Conservation (phyloP, 163 green algal genomes). For the Smithsoniella earleae region DNA sequence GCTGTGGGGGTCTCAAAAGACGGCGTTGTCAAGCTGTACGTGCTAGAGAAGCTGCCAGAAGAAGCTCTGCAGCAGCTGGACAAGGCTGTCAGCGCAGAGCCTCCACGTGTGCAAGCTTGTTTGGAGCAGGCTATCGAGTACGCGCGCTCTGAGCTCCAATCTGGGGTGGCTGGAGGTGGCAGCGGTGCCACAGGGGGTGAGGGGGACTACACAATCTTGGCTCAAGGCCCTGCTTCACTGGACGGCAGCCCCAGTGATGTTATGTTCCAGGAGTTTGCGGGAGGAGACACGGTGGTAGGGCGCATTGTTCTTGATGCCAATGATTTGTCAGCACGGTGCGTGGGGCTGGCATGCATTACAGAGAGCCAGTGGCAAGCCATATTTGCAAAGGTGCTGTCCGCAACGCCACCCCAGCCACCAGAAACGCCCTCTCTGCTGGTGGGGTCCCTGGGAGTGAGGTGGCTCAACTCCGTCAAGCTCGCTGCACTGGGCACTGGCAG, state of each 20-base stretch:
- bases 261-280: background rate
- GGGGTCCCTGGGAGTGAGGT: background rate
- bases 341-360: background rate
- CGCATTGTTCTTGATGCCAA: conserved; percentile 17
- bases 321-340: conserved; percentile 9
- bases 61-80: conserved; percentile 24
- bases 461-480: background rate
- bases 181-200: too few relatives aligned
- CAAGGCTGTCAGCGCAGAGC: background rate
- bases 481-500: too few relatives aligned
- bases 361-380: background rate
- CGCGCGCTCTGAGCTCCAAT: background rate
- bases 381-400: too few relatives aligned
- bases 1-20: conserved; percentile 7
- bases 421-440: too few relatives aligned
- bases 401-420: too few relatives aligned
- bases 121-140: conserved; percentile 17
- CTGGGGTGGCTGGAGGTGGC: too few relatives aligned
- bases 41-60: conserved; percentile 14
- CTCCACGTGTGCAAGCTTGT: conserved; percentile 18
- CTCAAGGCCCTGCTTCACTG: too few relatives aligned
- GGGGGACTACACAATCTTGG: too few relatives aligned
- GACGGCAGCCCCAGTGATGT: background rate
- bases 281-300: background rate
- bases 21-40: conserved; percentile 21